Evolutionary conservation across 2,329 filamentous ascomycete genomes (phyloP).

Genomic region (Mycocentrospora acerina): DNA sequence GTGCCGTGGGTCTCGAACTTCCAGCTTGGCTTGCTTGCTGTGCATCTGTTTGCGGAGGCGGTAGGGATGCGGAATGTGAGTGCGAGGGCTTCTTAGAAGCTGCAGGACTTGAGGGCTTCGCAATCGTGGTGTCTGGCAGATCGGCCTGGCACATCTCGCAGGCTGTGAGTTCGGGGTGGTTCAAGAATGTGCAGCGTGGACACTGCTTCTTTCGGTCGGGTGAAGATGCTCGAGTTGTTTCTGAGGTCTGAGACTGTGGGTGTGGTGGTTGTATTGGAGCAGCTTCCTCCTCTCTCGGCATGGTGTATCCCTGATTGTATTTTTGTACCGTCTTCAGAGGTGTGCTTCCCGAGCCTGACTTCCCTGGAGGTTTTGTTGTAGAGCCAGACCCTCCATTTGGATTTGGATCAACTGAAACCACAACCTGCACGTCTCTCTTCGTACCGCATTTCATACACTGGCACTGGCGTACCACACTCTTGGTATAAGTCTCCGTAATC

Average conservation of each 20-base stretch:
- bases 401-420: slow-evolving; percentile 36
- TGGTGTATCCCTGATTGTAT: slow-evolving; percentile 30
- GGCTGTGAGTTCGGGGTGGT: slow-evolving; percentile 29
- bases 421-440: slow-evolving; percentile 36
- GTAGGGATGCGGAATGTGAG: slow-evolving; percentile 32
- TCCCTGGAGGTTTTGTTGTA: not conserved
- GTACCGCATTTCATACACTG: slow-evolving; percentile 41
- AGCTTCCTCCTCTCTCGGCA: slow-evolving; percentile 20
- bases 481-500: slow-evolving; percentile 32
- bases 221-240: slow-evolving; percentile 17
- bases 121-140: slow-evolving; percentile 24
- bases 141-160: slow-evolving; percentile 39
- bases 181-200: slow-evolving; percentile 38
- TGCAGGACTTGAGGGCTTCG: slow-evolving; percentile 26
- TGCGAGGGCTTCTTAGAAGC: slow-evolving; percentile 18
- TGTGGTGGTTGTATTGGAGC: slow-evolving; percentile 20
- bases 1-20: slow-evolving; percentile 17
- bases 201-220: slow-evolving; percentile 38
- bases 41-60: slow-evolving; percentile 15
- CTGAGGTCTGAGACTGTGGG: slow-evolving; percentile 12
- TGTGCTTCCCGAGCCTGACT: slow-evolving; percentile 10
- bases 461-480: slow-evolving; percentile 33
- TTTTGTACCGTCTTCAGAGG: slow-evolving; percentile 20
- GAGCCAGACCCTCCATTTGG: slow-evolving; percentile 13
- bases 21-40: slow-evolving; percentile 7